Evolutionary conservation across 2,329 filamentous ascomycete species (phyloP).

Genomic region (Tolypocladium sp.): DNA sequence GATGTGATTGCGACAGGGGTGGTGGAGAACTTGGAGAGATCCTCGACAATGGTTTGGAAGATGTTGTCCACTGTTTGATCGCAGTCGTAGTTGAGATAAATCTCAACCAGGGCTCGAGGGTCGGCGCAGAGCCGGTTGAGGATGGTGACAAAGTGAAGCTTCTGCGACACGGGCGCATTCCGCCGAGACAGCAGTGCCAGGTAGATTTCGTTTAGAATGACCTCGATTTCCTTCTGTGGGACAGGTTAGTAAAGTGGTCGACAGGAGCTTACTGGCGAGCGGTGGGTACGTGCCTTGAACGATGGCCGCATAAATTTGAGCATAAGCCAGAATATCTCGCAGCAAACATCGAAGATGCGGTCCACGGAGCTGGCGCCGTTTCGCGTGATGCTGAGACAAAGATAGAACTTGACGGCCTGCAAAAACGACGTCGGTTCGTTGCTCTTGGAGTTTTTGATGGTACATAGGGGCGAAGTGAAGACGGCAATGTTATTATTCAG

Average conservation of each 20-base stretch:
- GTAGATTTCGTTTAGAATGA: constrained; percentile 97
- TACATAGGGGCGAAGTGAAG: constrained; percentile 85
- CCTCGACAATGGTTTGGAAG: constrained; percentile 90
- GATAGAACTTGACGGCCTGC: constrained; percentile 92
- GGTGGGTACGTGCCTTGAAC: constrained; percentile 61
- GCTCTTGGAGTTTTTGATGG: constrained; percentile 82
- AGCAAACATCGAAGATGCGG: constrained; percentile 87
- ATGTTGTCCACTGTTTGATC: constrained; percentile 94
- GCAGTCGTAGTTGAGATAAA: constrained; percentile 97
- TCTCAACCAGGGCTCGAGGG: constrained; percentile 81
- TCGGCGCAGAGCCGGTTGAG: constrained; percentile 78
- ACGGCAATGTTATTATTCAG: constrained; percentile 89
- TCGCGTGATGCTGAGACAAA: constrained; percentile 87
- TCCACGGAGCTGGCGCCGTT: constrained; percentile 93
- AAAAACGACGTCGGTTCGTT: constrained; percentile 85
- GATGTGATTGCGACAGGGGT: constrained; percentile 66
- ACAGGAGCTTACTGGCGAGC: background rate
- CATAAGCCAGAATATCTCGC: constrained; percentile 98
- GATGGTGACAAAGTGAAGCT: constrained; percentile 82
- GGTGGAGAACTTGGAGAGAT: constrained; percentile 80
- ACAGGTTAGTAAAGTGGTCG: constrained; percentile 13
- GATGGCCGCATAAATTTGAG: constrained; percentile 85
- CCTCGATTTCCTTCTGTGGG: constrained; percentile 82
- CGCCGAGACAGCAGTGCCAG: constrained; percentile 82
- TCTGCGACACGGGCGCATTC: constrained; percentile 80